Conservation (phyloP, 805 yeast species). For the Sugiyamaella americana region DNA sequence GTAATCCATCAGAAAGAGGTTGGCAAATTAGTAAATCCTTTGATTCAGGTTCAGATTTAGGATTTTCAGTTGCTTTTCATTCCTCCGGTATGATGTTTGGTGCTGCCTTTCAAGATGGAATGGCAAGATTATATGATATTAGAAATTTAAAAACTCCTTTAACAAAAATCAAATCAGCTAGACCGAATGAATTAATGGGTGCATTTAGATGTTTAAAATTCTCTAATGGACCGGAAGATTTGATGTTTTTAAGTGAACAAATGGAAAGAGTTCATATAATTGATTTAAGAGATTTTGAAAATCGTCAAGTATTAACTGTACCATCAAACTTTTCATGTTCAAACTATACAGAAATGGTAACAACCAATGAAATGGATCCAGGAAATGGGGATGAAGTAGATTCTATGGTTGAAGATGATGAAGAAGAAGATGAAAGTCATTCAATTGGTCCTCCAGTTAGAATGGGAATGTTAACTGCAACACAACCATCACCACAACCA, state of each 20-base stretch:
- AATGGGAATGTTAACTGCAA: neutral
- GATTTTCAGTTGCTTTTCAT: conserved; percentile 75
- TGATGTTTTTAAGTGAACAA: conserved; percentile 74
- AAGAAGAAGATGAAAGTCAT: conserved; percentile 1
- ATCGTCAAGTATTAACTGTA: conserved; percentile 61
- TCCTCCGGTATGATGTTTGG: conserved; percentile 71
- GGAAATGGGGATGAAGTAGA: conserved; percentile 5
- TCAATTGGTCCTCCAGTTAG: neutral
- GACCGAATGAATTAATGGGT: conserved; percentile 43
- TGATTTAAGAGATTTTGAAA: conserved; percentile 65
- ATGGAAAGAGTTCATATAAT: conserved; percentile 80
- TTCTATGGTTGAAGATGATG: conserved; percentile 8
- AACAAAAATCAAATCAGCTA: conserved; percentile 37
- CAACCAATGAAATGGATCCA: conserved; percentile 7
- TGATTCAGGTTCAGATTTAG: conserved; percentile 63
- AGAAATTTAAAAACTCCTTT: conserved; percentile 44
- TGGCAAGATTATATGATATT: conserved; percentile 68
- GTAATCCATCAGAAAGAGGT: conserved; percentile 21
- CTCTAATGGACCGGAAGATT: conserved; percentile 63
- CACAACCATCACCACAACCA: neutral
- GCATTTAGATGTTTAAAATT: conserved; percentile 64
- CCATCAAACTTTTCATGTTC: conserved; percentile 19
- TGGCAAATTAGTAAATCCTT: conserved; percentile 36
- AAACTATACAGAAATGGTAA: conserved; percentile 8
- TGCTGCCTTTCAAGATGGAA: conserved; percentile 81